Conservation (phyloP, 192 early-diverging fungal genomes). For the Chytriomyces hyalinus region DNA sequence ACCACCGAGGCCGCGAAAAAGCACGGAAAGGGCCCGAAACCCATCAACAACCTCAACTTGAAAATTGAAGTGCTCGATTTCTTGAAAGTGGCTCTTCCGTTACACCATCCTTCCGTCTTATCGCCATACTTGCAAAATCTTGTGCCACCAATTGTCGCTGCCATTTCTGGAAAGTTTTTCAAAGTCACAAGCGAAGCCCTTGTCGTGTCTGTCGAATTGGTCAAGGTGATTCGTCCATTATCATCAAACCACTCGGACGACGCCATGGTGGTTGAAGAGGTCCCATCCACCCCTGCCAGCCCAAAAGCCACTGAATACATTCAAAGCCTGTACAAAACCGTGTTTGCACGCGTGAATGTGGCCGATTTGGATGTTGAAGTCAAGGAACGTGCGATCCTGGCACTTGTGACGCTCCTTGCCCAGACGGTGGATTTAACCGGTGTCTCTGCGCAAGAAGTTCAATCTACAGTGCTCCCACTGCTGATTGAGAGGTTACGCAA, state of each 20-base stretch:
- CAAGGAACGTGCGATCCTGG: slow-evolving; percentile 78
- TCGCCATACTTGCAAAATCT: slow-evolving; percentile 61
- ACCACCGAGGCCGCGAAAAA: slow-evolving; percentile 34
- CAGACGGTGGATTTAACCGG: slow-evolving; percentile 70
- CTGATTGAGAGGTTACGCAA: slow-evolving; percentile 78
- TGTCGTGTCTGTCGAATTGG: slow-evolving; percentile 68
- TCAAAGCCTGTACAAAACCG: slow-evolving; percentile 64
- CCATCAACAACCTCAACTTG: slow-evolving; percentile 72
- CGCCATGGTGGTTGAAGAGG: slow-evolving; percentile 24
- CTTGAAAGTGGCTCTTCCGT: slow-evolving; percentile 68
- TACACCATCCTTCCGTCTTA: slow-evolving; percentile 65
- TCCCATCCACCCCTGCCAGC: slow-evolving; percentile 39
- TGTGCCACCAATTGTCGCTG: slow-evolving; percentile 66
- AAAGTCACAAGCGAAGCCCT: slow-evolving; percentile 83
- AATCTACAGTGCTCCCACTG: slow-evolving; percentile 56
- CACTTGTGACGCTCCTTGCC: slow-evolving; percentile 71
- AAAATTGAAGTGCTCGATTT: slow-evolving; percentile 84
- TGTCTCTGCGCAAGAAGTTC: slow-evolving; percentile 52
- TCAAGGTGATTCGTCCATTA: slow-evolving; percentile 74
- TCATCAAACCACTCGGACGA: slow-evolving; percentile 41
- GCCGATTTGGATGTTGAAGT: slow-evolving; percentile 85
- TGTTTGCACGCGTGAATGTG: slow-evolving; percentile 62
- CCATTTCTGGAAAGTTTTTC: slow-evolving; percentile 82
- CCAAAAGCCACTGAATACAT: slow-evolving; percentile 37
- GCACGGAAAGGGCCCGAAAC: slow-evolving; percentile 5